Evolutionary conservation across 331 rosid species (phyloP).

Genomic region (Rhamnella rubrinervis): DNA sequence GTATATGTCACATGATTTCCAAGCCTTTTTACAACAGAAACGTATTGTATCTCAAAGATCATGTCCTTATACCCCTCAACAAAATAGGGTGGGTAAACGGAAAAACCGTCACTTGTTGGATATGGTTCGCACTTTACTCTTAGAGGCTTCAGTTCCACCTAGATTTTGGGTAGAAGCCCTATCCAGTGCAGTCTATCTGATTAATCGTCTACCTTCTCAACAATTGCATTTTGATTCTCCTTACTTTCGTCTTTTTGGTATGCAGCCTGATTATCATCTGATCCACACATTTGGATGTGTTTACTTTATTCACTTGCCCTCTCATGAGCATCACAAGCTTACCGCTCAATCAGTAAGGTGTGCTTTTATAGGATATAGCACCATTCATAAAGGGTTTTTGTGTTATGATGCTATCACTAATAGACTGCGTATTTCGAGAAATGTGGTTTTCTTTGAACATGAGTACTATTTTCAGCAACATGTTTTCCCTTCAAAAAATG

Average conservation of each 20-base stretch:
- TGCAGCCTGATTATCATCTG: neutral
- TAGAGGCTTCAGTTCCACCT: neutral
- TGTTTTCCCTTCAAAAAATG: neutral
- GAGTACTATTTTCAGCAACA: no score
- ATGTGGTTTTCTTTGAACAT: neutral
- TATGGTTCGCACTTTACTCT: neutral
- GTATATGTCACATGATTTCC: no score
- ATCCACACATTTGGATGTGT: neutral
- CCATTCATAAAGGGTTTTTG: neutral
- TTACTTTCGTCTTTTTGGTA: neutral
- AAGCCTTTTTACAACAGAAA: no score
- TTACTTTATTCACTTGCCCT: neutral
- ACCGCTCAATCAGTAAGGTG: neutral
- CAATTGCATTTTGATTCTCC: neutral
- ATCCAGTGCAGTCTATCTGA: neutral
- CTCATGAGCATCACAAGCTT: neutral
- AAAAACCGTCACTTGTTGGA: neutral
- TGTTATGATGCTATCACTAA: neutral
- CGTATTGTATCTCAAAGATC: neutral
- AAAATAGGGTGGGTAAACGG: neutral
- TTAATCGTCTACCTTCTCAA: neutral
- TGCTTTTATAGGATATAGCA: neutral
- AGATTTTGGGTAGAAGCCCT: neutral
- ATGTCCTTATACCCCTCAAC: slow-evolving; percentile 1
- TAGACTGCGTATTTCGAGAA: neutral